phyloP scores from a whole-genome alignment of 805 yeast species.

The Barnettozyma siamensis region DNA sequence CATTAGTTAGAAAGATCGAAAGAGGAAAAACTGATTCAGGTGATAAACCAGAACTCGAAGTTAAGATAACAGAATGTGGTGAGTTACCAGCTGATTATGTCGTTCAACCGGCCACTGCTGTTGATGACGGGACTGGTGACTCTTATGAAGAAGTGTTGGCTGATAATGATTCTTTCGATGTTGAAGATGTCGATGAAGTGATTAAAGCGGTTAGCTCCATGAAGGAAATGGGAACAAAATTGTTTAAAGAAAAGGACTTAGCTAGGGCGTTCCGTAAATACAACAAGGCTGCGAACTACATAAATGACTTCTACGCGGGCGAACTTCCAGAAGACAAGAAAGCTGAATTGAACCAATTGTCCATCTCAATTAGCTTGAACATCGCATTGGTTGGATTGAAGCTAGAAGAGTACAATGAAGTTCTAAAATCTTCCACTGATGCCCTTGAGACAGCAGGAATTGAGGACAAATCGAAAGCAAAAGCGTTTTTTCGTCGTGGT shows the following conservation, averaged over 20 bases:
- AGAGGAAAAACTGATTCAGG: conserved; percentile 53
- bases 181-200: conserved; percentile 57
- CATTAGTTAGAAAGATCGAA: conserved; percentile 75
- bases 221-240: conserved; percentile 73
- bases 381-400: conserved; percentile 71
- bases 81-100: conserved; percentile 56
- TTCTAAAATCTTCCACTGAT: conserved; percentile 53
- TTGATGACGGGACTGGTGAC: conserved; percentile 83
- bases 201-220: conserved; percentile 57
- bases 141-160: conserved; percentile 67
- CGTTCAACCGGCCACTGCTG: conserved; percentile 37
- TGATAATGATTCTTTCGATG: conserved; percentile 65
- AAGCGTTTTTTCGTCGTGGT: conserved; percentile 85
- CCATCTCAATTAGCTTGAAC: conserved; percentile 63
- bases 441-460: conserved; percentile 53
- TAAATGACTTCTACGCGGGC: conserved; percentile 70
- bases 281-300: conserved; percentile 61
- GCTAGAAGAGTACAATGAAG: conserved; percentile 46
- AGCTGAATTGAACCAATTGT: conserved; percentile 44
- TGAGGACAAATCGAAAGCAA: conserved; percentile 67
- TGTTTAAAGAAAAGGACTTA: conserved; percentile 60
- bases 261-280: conserved; percentile 61
- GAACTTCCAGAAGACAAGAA: conserved; percentile 53
- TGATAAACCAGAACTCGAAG: conserved; percentile 69
- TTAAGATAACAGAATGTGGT: conserved; percentile 76